Evolutionary conservation across 495 filamentous ascomycete genomes (phyloP), one percentile per base, ranked within the genome.

Genomic region (Sphaerosporella brunnea): DNA sequence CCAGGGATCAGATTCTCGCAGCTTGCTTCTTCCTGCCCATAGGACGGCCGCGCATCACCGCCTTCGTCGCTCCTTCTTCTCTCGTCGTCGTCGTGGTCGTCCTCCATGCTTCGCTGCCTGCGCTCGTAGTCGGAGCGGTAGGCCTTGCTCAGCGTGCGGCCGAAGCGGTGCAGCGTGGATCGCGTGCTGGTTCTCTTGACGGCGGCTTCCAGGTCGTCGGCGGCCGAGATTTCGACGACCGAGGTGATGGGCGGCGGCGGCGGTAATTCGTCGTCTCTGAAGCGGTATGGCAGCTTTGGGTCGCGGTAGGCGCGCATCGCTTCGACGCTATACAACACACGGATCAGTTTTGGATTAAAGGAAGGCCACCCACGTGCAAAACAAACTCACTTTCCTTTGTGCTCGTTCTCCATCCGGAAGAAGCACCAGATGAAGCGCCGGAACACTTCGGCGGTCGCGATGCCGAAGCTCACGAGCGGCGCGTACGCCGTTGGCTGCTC

Each of bases 381-480:
- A 40, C n/a, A 11, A 40, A 51, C 41, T 51, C 47, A 53, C 51
- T 58, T 58, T 23, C 55, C 55, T 19, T 49, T 49, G 38, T 95
- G 87, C 52, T 97, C 90, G 58, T 97, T 97, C 63, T 97, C 90
- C 30, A 97, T 85, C 23, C 90, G 82, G 56, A 96, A 83, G 7
- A 96, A 65, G 1, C 77, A 75, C 90, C 90, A 97, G 39, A 94
- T 70, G 36, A 86, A 86, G 53, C 90, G 68, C 7, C 90, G 74
- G 23, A 71, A 71, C 5, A 93, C 75, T 60, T 97, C 90, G 1
- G 78, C 74, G 13, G 92, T 64, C 4, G 73, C 65, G 26, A 95
- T 69, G 3, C 79, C 41, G 63, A 96, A 95, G 21, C 78, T 80
- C 20, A 84, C 69, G 4, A 84, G 51, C 11, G 82, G 79, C 5